Percentiles rank a stretch among this genome's conserved stretches.
These are phyloP conservation scores for Extremus antarcticus DNA, from an alignment of 495 filamentous ascomycete species.

Conservation along the genomic window DNA sequence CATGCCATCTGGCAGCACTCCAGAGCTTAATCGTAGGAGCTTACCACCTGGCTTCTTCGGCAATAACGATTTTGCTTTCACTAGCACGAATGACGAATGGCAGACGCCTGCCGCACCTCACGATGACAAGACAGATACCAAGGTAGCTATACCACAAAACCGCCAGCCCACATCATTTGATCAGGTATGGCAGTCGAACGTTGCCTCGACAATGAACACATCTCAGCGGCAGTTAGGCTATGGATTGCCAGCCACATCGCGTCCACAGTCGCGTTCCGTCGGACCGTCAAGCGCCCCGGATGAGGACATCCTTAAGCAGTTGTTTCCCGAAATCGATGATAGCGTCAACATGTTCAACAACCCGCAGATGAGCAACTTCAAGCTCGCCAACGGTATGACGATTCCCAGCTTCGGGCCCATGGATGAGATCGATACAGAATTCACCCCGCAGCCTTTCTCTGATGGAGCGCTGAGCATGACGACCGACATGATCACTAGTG, in stretches of 20 bases:
- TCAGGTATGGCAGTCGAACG: not conserved
- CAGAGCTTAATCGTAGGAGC: conserved; percentile 15
- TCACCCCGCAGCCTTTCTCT: conserved; percentile 11
- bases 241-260: not conserved
- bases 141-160: not conserved
- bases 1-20: not conserved
- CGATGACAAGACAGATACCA: not conserved
- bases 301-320: conserved; percentile 11
- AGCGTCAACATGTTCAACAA: not conserved
- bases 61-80: conserved; percentile 1
- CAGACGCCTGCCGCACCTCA: not conserved
- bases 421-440: conserved; percentile 2
- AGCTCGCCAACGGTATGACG: not conserved
- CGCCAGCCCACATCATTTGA: not conserved
- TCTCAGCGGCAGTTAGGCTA: not conserved
- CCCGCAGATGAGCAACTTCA: not conserved
- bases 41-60: conserved; percentile 16
- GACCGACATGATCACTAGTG: conserved; percentile 1
- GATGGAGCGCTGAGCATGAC: conserved; percentile 16
- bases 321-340: conserved; percentile 19
- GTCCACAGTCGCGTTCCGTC: conserved; percentile 9
- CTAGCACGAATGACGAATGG: conserved; percentile 1
- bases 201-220: not conserved
- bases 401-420: conserved; percentile 3
- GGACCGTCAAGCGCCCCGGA: conserved; percentile 7